Base-by-base conservation (phyloP, 2,329 filamentous ascomycete species). In the Nothopassalora personata region DNA sequence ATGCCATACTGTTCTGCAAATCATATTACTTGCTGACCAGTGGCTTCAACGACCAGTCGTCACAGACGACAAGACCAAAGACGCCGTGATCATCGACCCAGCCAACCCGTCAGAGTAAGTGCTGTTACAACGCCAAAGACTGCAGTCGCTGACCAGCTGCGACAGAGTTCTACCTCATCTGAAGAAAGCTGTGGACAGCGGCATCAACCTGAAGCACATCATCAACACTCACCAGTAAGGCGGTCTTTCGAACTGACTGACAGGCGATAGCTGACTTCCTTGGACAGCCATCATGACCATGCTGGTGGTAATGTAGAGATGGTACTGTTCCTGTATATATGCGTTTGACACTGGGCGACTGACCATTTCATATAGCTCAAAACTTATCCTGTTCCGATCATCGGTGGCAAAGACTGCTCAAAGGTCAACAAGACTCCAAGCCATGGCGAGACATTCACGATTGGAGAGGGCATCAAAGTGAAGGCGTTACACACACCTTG, bases 141-240 rank as follows among this genome's bases (percentile, higher is more conserved):
- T 43, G 6, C 1, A n/a, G 33, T 45, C 23, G 15, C n/a, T 43
- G 31, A 56, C 19, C 1, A 4, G n/a, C 18, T 23, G 27, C 28
- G 36, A 39, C 7, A 87, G 85, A 66, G 85, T 87, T 4, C 73
- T 83, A 3, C 84, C 85, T 11, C 79, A 82, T 9, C 76, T 99
- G 54, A 87, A 93, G 72, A 82, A 91, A 64, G 86, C 89, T 60
- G 87, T 90, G 5, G 76, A 85, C 45, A 77, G 80, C 23, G 87
- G 88, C 66, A 90, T 96, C 71, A 92, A 95, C 67, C 77, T 99
- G 62, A 91, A 83, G 27, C 89, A 87, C 53, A 96, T 99, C 71
- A 86, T 97, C 69, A 99, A 99, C 72, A 99, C 94, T 1, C 94
- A 99, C 71, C 93, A 97, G 92, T 96, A 79, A 75, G 89, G 75